Percentiles rank a stretch among this genome's conserved stretches.
phyloP scores from a whole-genome alignment of 2,329 filamentous ascomycete species.

The Diplodia mutila region DNA sequence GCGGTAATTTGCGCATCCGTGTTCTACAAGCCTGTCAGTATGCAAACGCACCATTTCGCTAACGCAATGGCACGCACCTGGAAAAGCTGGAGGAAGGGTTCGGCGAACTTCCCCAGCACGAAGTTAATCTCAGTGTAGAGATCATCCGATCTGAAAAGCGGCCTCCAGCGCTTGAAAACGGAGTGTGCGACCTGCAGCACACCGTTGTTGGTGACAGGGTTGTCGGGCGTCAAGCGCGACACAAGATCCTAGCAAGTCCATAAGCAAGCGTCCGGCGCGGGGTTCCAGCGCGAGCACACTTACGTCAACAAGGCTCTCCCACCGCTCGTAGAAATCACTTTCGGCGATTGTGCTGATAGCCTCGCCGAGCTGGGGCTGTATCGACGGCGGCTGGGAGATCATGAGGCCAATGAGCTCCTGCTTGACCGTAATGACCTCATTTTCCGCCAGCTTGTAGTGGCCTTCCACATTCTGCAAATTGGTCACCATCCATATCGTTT shows the following conservation, averaged over 20 bases:
- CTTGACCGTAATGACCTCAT: conserved; percentile 91
- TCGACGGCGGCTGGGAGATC: conserved; percentile 84
- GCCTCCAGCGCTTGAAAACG: conserved; percentile 95
- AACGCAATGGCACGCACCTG: conserved; percentile 55
- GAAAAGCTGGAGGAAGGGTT: conserved; percentile 80
- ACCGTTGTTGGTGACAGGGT: conserved; percentile 85
- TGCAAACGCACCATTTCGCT: neutral
- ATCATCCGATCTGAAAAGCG: conserved; percentile 88
- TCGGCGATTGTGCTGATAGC: conserved; percentile 97
- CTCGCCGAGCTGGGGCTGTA: conserved; percentile 93
- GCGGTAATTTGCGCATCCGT: conserved; percentile 72
- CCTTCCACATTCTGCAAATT: conserved; percentile 77
- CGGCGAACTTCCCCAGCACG: conserved; percentile 82
- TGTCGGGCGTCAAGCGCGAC: conserved; percentile 77
- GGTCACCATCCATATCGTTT: conserved; percentile 25
- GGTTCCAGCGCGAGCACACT: conserved; percentile 32
- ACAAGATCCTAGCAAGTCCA: conserved; percentile 72
- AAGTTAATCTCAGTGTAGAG: conserved; percentile 96
- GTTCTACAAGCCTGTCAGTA: conserved; percentile 48
- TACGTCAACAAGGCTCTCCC: conserved; percentile 92
- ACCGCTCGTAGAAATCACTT: conserved; percentile 94
- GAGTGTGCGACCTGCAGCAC: conserved; percentile 97
- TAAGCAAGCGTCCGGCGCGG: conserved; percentile 10
- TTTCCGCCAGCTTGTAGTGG: conserved; percentile 80
- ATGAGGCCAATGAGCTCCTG: conserved; percentile 93